phyloP scores from a whole-genome alignment of 2,329 filamentous ascomycete genomes.

The Ambrosiella beaveri region DNA sequence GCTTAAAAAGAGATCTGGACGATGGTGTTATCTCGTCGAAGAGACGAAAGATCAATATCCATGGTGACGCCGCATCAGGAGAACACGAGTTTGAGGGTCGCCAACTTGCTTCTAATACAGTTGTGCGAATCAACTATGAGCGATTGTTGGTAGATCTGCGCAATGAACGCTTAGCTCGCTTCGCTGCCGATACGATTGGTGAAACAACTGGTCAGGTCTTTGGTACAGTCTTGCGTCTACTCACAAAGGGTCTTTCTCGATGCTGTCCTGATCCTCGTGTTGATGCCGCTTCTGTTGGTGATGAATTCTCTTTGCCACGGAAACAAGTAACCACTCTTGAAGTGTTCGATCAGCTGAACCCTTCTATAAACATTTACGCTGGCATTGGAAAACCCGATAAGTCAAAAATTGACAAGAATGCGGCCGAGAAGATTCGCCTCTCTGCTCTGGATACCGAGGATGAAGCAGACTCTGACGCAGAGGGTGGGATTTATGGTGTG shows the following conservation, averaged over 20 bases:
- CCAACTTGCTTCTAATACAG: constrained; percentile 43
- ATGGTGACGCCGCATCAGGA: constrained; percentile 20
- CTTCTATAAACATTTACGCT: constrained; percentile 33
- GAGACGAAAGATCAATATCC: constrained; percentile 37
- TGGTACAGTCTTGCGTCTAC: constrained; percentile 47
- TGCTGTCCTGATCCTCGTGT: constrained; percentile 44
- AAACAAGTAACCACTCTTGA: constrained; percentile 34
- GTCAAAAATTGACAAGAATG: constrained; percentile 28
- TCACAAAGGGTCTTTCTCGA: constrained; percentile 51
- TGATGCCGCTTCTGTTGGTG: constrained; percentile 22
- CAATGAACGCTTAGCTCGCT: constrained; percentile 57
- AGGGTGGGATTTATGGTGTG: not conserved
- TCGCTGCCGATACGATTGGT: constrained; percentile 54
- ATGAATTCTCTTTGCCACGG: constrained; percentile 19
- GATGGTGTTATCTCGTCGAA: constrained; percentile 28
- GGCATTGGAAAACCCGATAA: constrained; percentile 40
- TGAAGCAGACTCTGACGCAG: constrained; percentile 19
- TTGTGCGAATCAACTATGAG: constrained; percentile 68
- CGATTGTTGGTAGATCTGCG: constrained; percentile 71
- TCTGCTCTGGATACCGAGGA: constrained; percentile 22
- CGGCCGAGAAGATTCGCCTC: constrained; percentile 29
- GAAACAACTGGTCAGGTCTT: constrained; percentile 65
- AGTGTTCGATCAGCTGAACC: constrained; percentile 36
- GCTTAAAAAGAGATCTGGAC: constrained; percentile 34
- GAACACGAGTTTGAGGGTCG: constrained; percentile 25